phyloP scores from a whole-genome alignment of 2,329 filamentous ascomycete genomes.

The Clonostachys solani region DNA sequence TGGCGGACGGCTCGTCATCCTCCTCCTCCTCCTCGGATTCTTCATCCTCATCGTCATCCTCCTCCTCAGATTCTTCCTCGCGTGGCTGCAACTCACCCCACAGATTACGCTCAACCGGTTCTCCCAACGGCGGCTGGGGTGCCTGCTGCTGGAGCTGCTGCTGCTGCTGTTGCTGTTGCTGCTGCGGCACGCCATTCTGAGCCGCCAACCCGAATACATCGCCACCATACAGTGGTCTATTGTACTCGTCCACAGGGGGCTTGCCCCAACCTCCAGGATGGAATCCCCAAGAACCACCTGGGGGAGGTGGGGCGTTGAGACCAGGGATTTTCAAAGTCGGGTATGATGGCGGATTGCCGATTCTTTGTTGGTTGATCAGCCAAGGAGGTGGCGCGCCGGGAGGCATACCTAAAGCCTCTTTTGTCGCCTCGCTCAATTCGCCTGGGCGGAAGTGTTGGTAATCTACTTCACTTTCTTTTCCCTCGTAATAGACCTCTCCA shows the following conservation, averaged over 20 bases:
- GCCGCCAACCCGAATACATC: constrained; percentile 82
- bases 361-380: constrained; percentile 95
- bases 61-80: constrained; percentile 71
- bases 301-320: constrained; percentile 86
- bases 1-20: constrained; percentile 48
- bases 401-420: constrained; percentile 90
- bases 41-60: constrained; percentile 71
- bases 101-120: constrained; percentile 78
- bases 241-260: constrained; percentile 89
- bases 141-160: constrained; percentile 31
- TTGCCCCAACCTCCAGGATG: constrained; percentile 95
- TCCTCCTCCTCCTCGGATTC: constrained; percentile 59
- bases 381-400: constrained; percentile 91
- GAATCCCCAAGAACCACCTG: constrained; percentile 90
- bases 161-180: constrained; percentile 21
- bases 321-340: constrained; percentile 93
- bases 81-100: constrained; percentile 90
- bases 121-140: constrained; percentile 48
- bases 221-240: constrained; percentile 85
- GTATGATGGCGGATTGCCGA: constrained; percentile 90
- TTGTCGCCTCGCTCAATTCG: constrained; percentile 82
- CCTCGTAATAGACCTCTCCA: constrained; percentile 99
- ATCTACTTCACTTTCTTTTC: constrained; percentile 97
- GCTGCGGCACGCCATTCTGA: constrained; percentile 24
- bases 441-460: constrained; percentile 85